Evolutionary conservation across 805 yeast species (phyloP), one percentile per base, ranked within the genome.

Genomic region (Ascoidea rubescens): DNA sequence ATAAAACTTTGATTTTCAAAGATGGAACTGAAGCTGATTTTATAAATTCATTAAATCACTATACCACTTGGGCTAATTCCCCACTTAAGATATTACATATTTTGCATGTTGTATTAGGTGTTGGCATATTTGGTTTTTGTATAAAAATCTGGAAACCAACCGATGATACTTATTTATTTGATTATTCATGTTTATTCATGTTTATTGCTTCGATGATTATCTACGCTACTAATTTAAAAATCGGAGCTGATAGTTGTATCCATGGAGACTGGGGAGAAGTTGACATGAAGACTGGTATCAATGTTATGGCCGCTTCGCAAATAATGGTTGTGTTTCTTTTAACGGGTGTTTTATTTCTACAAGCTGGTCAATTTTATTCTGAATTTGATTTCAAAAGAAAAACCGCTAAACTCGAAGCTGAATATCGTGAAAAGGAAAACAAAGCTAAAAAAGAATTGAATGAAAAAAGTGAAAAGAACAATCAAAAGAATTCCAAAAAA

Each of bases 241-340:
- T 85, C 51, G 98, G 98, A 52, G 71, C 82, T 45, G 75, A 76
- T 58, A 78, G 90, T 53, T 78, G 87, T 52, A 59, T 79, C 31
- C 67, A 75, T 53, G 90, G 89, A 47, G 72, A 79, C 55, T 91
- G 98, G 98, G 98, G 96, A 58, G 98, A 91, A 50, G 96, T 93
- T 50, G 87, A 86, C 61, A 80, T 77, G 64, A 73, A 74, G 55
- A 87, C 95, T 28, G 98, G 98, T 33, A 68, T 91, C 61, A 87
- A 87, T 57, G 96, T 93, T 45, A 78, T 93, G 62, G 96, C 93
- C 46, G 97, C 98, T 5, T 82, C 93, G 32, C 83, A 84, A 67
- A 75, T 84, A 45, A 82, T 91, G 73, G 73, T 87, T 58, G 78
- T 85, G 6, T 65, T 87, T 51, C 72, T 85, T 16, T 70, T 90